phyloP scores from a whole-genome alignment of 805 yeast genomes.

The Kodamaea kaohsiungensis region DNA sequence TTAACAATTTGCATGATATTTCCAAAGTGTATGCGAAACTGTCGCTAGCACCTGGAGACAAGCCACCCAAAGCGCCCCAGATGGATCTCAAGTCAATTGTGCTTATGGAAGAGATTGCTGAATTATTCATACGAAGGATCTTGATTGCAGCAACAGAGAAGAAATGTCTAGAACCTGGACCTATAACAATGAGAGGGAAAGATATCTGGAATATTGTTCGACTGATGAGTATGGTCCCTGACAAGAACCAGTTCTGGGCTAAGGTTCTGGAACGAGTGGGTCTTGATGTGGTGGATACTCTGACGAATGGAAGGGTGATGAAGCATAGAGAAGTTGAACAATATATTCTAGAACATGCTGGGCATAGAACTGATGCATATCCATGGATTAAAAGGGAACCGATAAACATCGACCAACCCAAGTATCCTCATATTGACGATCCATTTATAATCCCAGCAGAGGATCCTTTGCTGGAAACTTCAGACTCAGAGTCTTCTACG shows the following conservation, averaged over 20 bases:
- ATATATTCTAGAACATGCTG: conserved; percentile 8
- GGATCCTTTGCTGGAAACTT: neutral
- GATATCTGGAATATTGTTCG: conserved; percentile 6
- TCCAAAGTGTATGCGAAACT: neutral
- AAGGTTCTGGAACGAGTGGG: conserved; percentile 6
- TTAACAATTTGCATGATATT: neutral
- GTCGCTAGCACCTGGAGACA: neutral
- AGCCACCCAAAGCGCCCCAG: neutral
- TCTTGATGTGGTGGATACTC: conserved; percentile 9
- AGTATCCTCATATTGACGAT: neutral
- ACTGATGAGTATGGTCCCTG: conserved; percentile 2
- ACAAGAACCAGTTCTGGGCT: conserved; percentile 12
- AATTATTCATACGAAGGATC: conserved; percentile 5
- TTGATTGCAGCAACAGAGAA: conserved; percentile 6
- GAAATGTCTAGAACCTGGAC: neutral
- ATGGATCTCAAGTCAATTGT: conserved; percentile 8
- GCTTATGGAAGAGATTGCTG: conserved; percentile 14
- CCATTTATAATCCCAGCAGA: neutral
- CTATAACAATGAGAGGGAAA: neutral
- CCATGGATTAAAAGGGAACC: conserved; percentile 5
- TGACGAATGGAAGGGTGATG: conserved; percentile 9
- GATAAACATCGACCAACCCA: neutral
- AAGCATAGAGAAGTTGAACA: conserved; percentile 6
- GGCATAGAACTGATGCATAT: neutral
- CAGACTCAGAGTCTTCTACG: neutral